Base-by-base conservation (phyloP, 768 basidiomycete species). In the Astraeus odoratus region DNA sequence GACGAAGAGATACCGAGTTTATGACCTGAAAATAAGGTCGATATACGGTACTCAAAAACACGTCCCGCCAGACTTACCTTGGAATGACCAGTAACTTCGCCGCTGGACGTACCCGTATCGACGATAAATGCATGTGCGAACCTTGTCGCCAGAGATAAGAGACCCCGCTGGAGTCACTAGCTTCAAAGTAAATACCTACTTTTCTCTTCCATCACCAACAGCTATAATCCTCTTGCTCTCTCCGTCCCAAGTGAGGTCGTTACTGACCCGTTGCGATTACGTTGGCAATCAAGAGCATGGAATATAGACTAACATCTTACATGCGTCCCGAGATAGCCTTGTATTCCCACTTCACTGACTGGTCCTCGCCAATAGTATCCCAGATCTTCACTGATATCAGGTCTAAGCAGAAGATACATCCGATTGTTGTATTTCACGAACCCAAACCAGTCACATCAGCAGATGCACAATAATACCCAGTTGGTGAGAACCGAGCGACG, bases 201-300 rank as follows among this genome's bases (percentile, higher is more conserved):
- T 90, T 57, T 93, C 94, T 48, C 81, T 75, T 27, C 93, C 93
- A 52, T 95, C 90, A 43, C 95, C 95, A 10, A 89, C 94, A 6
- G 85, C 89, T 39, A 97, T 86, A 46, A 98, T 86, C n/a, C 95
- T 77, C 62, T 96, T 95, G 58, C 86, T 90, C 64, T 97, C 95
- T 1, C 86, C 87, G 57, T 97, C 95, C 95, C 95, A 98, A 9
- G 84, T 85, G 18, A 98, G 76, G 66, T 97, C 95, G 54, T 93
- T 93, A 52, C 93, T 91, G 52, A 16, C 34, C 13, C 24, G 36
- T 23, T 24, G 23, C 16, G 18, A 27, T 40, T 13, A 36, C 34
- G 7, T n/a, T 8, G 34, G 38, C 33, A 2, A 19, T 35, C 10
- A 35, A 23, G 23, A n/a, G 31, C 9, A 16, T 7, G 3, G 26